Evolutionary conservation across 2,329 filamentous ascomycete species (phyloP).

Genomic region (Elsinoe ampelina): DNA sequence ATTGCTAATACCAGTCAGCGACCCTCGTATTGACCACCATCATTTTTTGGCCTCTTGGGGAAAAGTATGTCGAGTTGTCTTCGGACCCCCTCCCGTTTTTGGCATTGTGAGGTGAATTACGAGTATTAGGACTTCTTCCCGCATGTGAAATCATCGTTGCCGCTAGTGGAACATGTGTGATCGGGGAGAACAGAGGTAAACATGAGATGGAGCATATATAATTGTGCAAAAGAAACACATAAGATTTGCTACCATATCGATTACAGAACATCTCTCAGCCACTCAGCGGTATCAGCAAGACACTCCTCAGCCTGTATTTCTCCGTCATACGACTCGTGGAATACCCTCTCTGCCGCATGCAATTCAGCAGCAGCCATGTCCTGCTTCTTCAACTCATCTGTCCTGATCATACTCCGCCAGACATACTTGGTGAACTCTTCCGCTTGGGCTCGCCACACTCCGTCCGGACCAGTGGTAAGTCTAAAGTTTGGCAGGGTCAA

Average conservation of each 20-base stretch:
- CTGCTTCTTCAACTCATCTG: constrained; percentile 12
- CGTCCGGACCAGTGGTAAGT: constrained; percentile 31
- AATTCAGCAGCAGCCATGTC: constrained; percentile 14
- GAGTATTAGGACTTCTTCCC: too few species aligned
- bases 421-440: constrained; percentile 33
- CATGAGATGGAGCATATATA: too few species aligned
- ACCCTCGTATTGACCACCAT: too few species aligned
- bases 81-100: too few species aligned
- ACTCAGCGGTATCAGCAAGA: constrained; percentile 13
- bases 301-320: constrained; percentile 3
- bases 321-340: constrained; percentile 10
- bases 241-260: neutral
- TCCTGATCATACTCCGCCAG: constrained; percentile 27
- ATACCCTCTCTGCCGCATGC: constrained; percentile 16
- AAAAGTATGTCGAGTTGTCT: too few species aligned
- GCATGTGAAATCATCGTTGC: too few species aligned
- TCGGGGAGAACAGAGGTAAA: too few species aligned
- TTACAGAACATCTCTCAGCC: constrained; percentile 17
- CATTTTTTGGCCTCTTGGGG: too few species aligned
- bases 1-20: too few species aligned
- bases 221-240: too few species aligned
- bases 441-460: constrained; percentile 32
- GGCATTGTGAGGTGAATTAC: too few species aligned
- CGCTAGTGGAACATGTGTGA: too few species aligned
- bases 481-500: constrained; percentile 34